These are phyloP conservation scores for Hanseniaspora thailandica DNA, from an alignment of 805 yeast species.

Conservation along the genomic window DNA sequence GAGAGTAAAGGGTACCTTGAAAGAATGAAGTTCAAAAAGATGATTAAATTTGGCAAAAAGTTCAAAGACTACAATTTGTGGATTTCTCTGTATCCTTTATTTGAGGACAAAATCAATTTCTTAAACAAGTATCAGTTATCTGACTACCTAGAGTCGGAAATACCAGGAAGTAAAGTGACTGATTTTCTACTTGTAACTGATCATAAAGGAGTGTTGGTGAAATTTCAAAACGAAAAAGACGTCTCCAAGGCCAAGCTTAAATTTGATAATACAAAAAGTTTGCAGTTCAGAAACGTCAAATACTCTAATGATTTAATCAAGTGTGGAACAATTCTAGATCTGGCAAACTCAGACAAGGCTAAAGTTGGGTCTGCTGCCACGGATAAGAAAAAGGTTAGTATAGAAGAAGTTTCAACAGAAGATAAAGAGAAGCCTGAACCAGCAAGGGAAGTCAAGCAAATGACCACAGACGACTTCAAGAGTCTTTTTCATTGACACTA, in stretches of 20 bases:
- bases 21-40: constrained; percentile 26
- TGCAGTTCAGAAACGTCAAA: not conserved
- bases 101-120: constrained; percentile 22
- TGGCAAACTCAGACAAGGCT: not conserved
- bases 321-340: constrained; percentile 1
- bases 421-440: not conserved
- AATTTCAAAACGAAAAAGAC: constrained; percentile 32
- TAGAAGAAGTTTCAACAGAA: not conserved
- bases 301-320: constrained; percentile 6
- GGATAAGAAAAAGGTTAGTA: not conserved
- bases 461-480: constrained; percentile 10
- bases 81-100: constrained; percentile 24
- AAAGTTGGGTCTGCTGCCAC: not conserved
- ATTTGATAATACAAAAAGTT: not conserved
- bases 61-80: constrained; percentile 16
- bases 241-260: constrained; percentile 35
- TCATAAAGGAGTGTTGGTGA: constrained; percentile 39
- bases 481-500: constrained; percentile 1
- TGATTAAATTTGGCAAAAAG: constrained; percentile 20
- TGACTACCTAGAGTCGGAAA: constrained; percentile 13
- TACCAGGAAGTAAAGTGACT: constrained; percentile 23
- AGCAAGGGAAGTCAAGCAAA: not conserved
- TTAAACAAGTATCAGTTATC: constrained; percentile 19
- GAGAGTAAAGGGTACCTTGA: constrained; percentile 31
- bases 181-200: constrained; percentile 38